These are phyloP conservation scores for Leishmania turanica DNA, from an alignment of 208 protist genomes.

Conservation along the genomic window DNA sequence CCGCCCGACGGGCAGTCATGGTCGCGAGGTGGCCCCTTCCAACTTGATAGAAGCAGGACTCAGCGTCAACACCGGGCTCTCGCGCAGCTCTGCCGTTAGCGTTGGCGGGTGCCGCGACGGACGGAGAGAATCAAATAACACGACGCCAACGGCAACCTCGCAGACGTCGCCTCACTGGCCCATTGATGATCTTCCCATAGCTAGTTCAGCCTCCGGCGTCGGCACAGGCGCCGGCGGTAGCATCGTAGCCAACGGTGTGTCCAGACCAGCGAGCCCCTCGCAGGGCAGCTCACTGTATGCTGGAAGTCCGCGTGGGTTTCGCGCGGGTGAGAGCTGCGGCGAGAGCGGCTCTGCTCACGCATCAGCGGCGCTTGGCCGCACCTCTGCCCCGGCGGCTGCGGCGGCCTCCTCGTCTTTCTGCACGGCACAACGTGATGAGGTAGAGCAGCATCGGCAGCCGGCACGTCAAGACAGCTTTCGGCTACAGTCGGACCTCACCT, in stretches of 20 bases:
- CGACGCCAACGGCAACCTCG: not conserved
- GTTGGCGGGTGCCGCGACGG: not conserved
- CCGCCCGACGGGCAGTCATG: not conserved
- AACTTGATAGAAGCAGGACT: not conserved
- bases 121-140: not conserved
- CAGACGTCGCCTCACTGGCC: not conserved
- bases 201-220: not conserved
- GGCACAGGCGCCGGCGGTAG: not conserved
- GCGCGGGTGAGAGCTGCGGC: not conserved
- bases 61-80: conserved; percentile 9
- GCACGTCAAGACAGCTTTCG: conserved; percentile 27
- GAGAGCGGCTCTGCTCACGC: conserved; percentile 7
- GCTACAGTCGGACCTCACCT: conserved; percentile 24
- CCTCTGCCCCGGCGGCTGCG: not conserved
- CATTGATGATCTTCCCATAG: not conserved
- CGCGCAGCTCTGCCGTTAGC: not conserved
- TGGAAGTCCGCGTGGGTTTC: conserved; percentile 5
- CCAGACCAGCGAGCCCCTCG: conserved; percentile 4
- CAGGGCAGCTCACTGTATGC: conserved; percentile 11
- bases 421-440: not conserved
- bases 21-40: not conserved
- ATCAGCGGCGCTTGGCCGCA: not conserved
- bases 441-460: not conserved
- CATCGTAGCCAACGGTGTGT: not conserved
- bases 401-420: not conserved